Evolutionary conservation across 768 basidiomycete genomes (phyloP).

Genomic region (Sistotremastrum suecicum): DNA sequence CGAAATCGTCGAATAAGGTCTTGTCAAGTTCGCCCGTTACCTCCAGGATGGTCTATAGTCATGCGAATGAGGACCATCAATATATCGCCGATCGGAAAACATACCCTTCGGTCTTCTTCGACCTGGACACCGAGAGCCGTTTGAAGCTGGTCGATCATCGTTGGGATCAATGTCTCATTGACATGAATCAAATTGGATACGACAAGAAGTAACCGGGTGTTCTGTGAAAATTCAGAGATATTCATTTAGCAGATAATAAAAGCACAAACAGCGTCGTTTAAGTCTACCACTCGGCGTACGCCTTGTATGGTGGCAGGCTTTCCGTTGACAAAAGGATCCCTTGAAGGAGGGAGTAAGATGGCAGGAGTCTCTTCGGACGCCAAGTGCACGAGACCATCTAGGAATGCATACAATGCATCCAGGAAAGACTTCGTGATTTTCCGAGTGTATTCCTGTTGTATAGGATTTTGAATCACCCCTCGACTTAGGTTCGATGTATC

Average conservation of each 20-base stretch:
- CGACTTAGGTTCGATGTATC: constrained; percentile 38
- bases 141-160: constrained; percentile 71
- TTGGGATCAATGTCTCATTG: constrained; percentile 53
- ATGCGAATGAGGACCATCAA: constrained; percentile 1
- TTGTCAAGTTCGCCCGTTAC: constrained; percentile 77
- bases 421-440: constrained; percentile 79
- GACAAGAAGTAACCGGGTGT: constrained; percentile 75
- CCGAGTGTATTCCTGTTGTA: constrained; percentile 47
- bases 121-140: constrained; percentile 59
- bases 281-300: no score
- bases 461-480: constrained; percentile 40
- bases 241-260: background rate
- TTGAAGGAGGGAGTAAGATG: background rate
- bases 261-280: constrained; percentile 20
- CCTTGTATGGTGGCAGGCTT: no score
- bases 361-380: constrained; percentile 57
- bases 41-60: constrained; percentile 48
- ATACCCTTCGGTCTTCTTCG: constrained; percentile 56
- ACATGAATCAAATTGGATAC: constrained; percentile 81
- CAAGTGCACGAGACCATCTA: constrained; percentile 74
- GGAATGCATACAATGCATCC: constrained; percentile 70
- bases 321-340: no score
- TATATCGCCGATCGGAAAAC: constrained; percentile 4
- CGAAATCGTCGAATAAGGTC: constrained; percentile 78
- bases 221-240: constrained; percentile 28